These are phyloP conservation scores for Phytophthora tentaculata DNA, from an alignment of 352 stramenopile genomes.

Conservation along the genomic window DNA sequence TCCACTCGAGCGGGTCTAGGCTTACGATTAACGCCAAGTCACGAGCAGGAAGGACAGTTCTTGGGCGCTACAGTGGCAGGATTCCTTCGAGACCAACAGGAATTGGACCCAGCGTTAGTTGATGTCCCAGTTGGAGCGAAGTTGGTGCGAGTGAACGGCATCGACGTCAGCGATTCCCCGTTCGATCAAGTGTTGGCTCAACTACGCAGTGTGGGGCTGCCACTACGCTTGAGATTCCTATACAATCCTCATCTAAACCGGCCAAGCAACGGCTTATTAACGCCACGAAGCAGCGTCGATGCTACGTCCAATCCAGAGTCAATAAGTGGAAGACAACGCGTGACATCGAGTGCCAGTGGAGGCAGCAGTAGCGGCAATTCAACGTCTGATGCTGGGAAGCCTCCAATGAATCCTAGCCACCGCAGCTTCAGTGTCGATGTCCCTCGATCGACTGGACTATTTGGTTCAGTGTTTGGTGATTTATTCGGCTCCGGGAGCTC, in stretches of 20 bases:
- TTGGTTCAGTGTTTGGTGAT: constrained; percentile 72
- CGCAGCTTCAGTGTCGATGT: constrained; percentile 68
- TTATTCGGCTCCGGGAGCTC: constrained; percentile 56
- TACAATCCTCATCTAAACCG: constrained; percentile 64
- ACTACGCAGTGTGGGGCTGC: constrained; percentile 52
- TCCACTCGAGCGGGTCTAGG: constrained; percentile 59
- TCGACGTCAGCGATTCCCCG: constrained; percentile 57
- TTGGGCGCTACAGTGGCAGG: constrained; percentile 74
- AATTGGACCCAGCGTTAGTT: constrained; percentile 65
- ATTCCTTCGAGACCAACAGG: constrained; percentile 63
- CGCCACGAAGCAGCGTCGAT: constrained; percentile 17
- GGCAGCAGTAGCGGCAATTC: constrained; percentile 30
- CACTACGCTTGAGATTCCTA: constrained; percentile 69
- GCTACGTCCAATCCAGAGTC: constrained; percentile 16
- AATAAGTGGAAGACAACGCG: constrained; percentile 15
- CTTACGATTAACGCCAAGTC: constrained; percentile 60
- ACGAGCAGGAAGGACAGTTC: constrained; percentile 66
- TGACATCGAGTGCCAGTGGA: constrained; percentile 11
- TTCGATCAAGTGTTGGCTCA: constrained; percentile 74
- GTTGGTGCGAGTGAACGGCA: constrained; percentile 76
- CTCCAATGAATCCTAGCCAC: constrained; percentile 13
- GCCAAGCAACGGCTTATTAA: constrained; percentile 23
- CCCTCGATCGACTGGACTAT: constrained; percentile 49
- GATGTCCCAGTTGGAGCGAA: constrained; percentile 67
- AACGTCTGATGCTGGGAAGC: constrained; percentile 7